Conservation (phyloP, 805 yeast species). For the Danielia reshetovae region DNA sequence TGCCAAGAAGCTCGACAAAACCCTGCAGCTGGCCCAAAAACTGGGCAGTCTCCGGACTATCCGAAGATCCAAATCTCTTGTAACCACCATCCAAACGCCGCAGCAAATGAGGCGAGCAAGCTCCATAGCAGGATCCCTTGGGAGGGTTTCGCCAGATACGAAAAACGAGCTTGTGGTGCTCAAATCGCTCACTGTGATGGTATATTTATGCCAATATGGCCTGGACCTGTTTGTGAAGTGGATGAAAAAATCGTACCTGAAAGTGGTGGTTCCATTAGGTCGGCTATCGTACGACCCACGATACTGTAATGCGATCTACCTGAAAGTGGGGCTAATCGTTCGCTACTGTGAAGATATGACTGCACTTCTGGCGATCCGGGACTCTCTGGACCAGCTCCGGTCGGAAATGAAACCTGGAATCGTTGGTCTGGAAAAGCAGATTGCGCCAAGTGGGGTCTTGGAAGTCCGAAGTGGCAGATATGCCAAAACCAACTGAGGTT, state of each 20-base stretch:
- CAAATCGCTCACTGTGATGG: slow-evolving; percentile 50
- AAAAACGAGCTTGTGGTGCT: slow-evolving; percentile 19
- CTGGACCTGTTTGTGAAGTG: slow-evolving; percentile 47
- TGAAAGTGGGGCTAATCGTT: slow-evolving; percentile 32
- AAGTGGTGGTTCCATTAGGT: slow-evolving; percentile 17
- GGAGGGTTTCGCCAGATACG: neutral
- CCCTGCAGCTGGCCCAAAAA: neutral
- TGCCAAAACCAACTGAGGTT: no score
- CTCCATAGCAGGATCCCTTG: slow-evolving; percentile 2
- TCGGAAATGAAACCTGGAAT: slow-evolving; percentile 6
- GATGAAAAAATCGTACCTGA: slow-evolving; percentile 21
- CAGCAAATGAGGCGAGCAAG: slow-evolving; percentile 1
- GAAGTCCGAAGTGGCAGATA: no score
- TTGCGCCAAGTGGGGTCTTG: no score
- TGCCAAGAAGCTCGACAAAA: slow-evolving; percentile 33
- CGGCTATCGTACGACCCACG: slow-evolving; percentile 8
- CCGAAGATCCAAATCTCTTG: slow-evolving; percentile 3
- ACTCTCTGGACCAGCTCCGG: slow-evolving; percentile 7
- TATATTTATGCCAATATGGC: slow-evolving; percentile 52
- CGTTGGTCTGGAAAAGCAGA: no score
- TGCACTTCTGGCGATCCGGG: slow-evolving; percentile 21
- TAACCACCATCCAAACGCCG: neutral
- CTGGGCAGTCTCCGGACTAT: slow-evolving; percentile 1
- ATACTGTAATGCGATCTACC: slow-evolving; percentile 26
- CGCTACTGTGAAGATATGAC: slow-evolving; percentile 27